phyloP scores from a whole-genome alignment of 192 early-diverging fungal species.

The Gaertneriomyces semiglobifer region DNA sequence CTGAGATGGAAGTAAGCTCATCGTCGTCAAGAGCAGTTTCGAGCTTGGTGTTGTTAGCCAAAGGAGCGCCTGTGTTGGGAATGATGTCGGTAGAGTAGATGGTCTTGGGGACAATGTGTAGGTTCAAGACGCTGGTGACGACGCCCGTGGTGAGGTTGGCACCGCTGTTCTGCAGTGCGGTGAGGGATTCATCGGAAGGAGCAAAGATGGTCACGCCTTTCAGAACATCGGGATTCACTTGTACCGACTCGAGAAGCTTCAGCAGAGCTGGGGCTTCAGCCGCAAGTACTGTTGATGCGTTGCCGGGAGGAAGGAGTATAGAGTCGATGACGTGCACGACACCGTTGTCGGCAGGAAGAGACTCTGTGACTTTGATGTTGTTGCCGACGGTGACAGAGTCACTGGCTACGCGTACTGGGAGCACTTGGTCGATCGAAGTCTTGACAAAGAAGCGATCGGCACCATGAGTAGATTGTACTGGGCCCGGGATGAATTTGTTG shows the following conservation, averaged over 20 bases:
- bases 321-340: constrained; percentile 47
- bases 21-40: constrained; percentile 13
- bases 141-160: constrained; percentile 23
- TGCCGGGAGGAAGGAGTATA: constrained; percentile 38
- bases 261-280: constrained; percentile 3
- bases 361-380: too few species aligned
- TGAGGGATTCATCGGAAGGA: constrained; percentile 45
- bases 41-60: constrained; percentile 11
- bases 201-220: constrained; percentile 45
- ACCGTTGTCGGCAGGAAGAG: constrained; percentile 36
- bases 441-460: too few species aligned
- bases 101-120: constrained; percentile 40
- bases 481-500: too few species aligned
- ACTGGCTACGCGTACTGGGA: too few species aligned
- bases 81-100: constrained; percentile 36
- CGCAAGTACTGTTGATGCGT: constrained; percentile 13
- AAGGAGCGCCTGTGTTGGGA: constrained; percentile 3
- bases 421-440: too few species aligned
- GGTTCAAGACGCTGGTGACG: constrained; percentile 27
- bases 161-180: constrained; percentile 27
- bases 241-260: background rate
- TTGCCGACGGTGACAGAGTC: too few species aligned
- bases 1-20: constrained; percentile 14
- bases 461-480: too few species aligned
- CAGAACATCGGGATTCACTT: constrained; percentile 1